phyloP scores from a whole-genome alignment of 169 alveolate genomes.

The Gregarina niphandrodes region DNA sequence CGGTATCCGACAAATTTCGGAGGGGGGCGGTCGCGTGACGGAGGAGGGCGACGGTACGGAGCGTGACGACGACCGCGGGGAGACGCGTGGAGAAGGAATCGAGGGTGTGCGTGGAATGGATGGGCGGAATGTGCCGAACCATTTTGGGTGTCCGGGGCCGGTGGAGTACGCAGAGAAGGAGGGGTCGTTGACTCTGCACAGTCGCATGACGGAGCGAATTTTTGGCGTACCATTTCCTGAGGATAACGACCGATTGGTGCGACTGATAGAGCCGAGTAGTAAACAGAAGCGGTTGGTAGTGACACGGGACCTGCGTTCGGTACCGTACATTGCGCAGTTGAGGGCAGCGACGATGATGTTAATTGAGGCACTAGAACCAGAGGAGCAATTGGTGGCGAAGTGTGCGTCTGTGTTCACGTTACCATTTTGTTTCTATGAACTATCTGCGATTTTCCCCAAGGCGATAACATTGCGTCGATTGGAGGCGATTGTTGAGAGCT shows the following conservation, averaged over 20 bases:
- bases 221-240: not conserved
- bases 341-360: conserved; percentile 33
- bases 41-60: too few species aligned
- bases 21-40: too few species aligned
- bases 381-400: conserved; percentile 41
- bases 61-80: too few species aligned
- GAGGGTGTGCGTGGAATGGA: too few species aligned
- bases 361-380: conserved; percentile 35
- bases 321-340: conserved; percentile 27
- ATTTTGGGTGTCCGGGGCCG: too few species aligned
- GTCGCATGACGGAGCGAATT: not conserved
- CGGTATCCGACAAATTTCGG: too few species aligned
- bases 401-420: conserved; percentile 33
- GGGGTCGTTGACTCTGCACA: not conserved
- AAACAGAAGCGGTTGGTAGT: conserved; percentile 14
- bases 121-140: too few species aligned
- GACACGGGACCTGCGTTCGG: conserved; percentile 15
- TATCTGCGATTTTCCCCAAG: conserved; percentile 17
- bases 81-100: too few species aligned
- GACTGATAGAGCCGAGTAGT: conserved; percentile 2
- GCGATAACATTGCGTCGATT: conserved; percentile 5
- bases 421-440: conserved; percentile 25
- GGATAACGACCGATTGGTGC: not conserved
- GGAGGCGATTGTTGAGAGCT: conserved; percentile 7
- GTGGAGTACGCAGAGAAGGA: not conserved